A percentile compares a stretch with the other conserved stretches of the same genome.
Conservation (phyloP, 2,329 filamentous ascomycete species). For the Aureobasidium subglaciale region DNA sequence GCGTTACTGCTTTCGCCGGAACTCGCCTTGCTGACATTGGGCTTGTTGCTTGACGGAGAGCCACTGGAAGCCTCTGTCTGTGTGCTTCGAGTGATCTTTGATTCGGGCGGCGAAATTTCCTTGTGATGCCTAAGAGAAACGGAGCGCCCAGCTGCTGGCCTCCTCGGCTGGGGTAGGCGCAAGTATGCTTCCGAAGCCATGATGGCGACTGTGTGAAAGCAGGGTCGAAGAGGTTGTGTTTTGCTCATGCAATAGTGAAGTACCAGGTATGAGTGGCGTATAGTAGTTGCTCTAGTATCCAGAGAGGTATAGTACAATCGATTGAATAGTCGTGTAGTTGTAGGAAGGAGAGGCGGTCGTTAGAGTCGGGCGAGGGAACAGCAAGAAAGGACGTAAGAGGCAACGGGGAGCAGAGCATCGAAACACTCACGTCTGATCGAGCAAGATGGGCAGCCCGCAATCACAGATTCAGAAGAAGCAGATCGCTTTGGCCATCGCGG, state of each 20-base stretch:
- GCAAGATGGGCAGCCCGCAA: conserved; percentile 1
- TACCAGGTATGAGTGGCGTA: neutral
- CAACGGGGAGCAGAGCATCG: neutral
- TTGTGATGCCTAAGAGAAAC: conserved; percentile 39
- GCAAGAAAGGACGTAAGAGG: neutral
- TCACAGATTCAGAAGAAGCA: conserved; percentile 11
- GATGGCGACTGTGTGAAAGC: neutral
- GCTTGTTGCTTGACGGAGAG: conserved; percentile 36
- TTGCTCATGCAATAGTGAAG: neutral
- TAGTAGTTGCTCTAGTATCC: neutral
- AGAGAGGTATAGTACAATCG: neutral
- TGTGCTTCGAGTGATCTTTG: conserved; percentile 9
- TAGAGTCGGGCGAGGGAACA: neutral
- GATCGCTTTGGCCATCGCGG: conserved; percentile 15
- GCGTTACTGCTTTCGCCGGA: conserved; percentile 47
- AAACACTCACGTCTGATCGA: conserved; percentile 1
- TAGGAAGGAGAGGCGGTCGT: neutral
- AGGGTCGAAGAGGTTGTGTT: neutral
- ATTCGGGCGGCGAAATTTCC: conserved; percentile 3
- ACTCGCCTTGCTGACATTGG: conserved; percentile 33
- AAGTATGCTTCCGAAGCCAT: conserved; percentile 1
- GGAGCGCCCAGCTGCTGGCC: conserved; percentile 38
- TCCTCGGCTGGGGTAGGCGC: conserved; percentile 30
- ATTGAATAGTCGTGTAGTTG: neutral
- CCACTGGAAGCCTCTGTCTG: conserved; percentile 19